phyloP scores from a whole-genome alignment of 805 yeast genomes.

The Grigorovia humatica region DNA sequence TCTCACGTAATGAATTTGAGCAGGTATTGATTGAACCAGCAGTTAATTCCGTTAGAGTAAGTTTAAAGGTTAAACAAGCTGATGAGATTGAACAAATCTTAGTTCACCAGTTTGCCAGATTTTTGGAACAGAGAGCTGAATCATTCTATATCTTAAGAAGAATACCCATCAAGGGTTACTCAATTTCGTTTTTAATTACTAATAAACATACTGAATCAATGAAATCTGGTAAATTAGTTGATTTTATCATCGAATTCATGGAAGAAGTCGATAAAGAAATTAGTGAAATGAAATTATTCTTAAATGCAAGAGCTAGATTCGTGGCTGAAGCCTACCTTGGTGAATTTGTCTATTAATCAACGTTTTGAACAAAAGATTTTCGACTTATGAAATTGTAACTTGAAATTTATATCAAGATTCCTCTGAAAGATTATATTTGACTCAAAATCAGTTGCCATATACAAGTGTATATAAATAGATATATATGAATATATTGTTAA shows the following conservation, averaged over 20 bases:
- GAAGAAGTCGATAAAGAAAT: conserved; percentile 98
- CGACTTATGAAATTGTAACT: too few species aligned
- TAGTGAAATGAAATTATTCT: conserved; percentile 93
- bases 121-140: conserved; percentile 92
- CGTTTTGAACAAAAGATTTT: too few species aligned
- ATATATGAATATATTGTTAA: too few species aligned
- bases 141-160: conserved; percentile 86
- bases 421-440: not conserved
- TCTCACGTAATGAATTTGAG: conserved; percentile 90
- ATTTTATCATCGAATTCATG: conserved; percentile 96
- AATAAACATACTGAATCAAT: conserved; percentile 91
- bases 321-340: conserved; percentile 93
- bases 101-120: conserved; percentile 89
- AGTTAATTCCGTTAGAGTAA: conserved; percentile 82
- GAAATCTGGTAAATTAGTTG: conserved; percentile 91
- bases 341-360: conserved; percentile 55
- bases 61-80: conserved; percentile 90
- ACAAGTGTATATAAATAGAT: too few species aligned
- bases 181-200: conserved; percentile 85
- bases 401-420: not conserved
- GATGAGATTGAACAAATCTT: conserved; percentile 93
- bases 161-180: conserved; percentile 82
- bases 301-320: conserved; percentile 95
- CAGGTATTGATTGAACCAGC: conserved; percentile 87
- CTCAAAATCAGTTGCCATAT: too few species aligned